Conservation (phyloP, 345 rosid genomes). For the Dovyalis caffra region DNA sequence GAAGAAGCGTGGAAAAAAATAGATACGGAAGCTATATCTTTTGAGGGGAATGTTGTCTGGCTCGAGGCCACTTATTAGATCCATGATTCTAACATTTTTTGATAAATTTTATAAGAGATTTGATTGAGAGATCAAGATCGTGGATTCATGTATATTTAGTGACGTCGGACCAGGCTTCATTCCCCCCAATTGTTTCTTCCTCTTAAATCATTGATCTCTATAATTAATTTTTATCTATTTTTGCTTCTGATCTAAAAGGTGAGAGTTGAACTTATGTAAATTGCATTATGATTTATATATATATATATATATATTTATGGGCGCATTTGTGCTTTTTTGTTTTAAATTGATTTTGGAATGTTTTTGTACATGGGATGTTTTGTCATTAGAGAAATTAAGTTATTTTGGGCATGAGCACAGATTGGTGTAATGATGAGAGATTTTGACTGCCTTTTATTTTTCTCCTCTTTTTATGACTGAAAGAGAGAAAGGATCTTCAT, state of each 20-base stretch:
- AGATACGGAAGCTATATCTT: constrained; percentile 42
- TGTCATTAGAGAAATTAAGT: constrained; percentile 15
- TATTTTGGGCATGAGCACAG: constrained; percentile 35
- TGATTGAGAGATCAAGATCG: constrained; percentile 20
- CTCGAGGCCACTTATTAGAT: constrained; percentile 64
- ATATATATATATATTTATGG: background rate
- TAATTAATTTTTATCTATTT: background rate
- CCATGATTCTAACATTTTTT: constrained; percentile 4
- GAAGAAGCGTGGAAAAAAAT: constrained; percentile 2
- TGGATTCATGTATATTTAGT: constrained; percentile 14
- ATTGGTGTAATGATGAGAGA: constrained; percentile 69
- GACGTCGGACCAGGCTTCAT: constrained; percentile 98
- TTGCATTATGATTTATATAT: background rate
- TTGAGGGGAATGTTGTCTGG: constrained; percentile 98
- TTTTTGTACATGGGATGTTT: constrained; percentile 15
- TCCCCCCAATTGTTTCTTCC: constrained; percentile 83
- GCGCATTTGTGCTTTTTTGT: background rate
- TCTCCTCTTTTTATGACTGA: constrained; percentile 30
- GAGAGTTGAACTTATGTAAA: background rate
- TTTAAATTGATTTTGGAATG: background rate
- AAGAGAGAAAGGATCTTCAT: constrained; percentile 42
- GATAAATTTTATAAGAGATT: background rate
- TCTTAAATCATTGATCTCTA: no score
- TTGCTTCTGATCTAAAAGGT: background rate
- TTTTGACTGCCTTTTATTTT: constrained; percentile 36